Percentiles rank a stretch among this genome's conserved stretches.
These are phyloP conservation scores for Pugionium cornutum DNA, from an alignment of 345 rosid genomes.

Conservation along the genomic window DNA sequence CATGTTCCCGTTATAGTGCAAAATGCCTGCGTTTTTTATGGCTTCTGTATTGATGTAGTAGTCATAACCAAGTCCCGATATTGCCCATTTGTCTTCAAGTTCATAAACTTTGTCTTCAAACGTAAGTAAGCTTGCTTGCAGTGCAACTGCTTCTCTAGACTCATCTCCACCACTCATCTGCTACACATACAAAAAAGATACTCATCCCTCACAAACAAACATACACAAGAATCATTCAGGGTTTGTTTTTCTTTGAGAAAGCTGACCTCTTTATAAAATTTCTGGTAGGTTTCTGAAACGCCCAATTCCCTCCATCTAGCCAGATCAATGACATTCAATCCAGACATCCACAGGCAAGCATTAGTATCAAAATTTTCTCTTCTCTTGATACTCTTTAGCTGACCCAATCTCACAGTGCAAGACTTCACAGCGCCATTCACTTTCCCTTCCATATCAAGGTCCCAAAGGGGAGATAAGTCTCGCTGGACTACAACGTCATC, in stretches of 20 bases:
- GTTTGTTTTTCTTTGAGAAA: neutral
- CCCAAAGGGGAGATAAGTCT: conserved; percentile 80
- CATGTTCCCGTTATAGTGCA: conserved; percentile 96
- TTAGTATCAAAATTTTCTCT: conserved; percentile 44
- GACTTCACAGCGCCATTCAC: conserved; percentile 71
- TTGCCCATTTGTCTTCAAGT: conserved; percentile 63
- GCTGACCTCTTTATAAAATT: conserved; percentile 62
- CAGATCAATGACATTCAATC: conserved; percentile 82
- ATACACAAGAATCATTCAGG: neutral
- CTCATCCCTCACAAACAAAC: conserved; percentile 3
- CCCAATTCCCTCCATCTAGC: conserved; percentile 68
- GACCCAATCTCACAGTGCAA: conserved; percentile 72
- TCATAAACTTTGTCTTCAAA: conserved; percentile 67
- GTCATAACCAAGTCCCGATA: conserved; percentile 87
- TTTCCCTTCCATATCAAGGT: conserved; percentile 74
- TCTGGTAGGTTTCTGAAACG: conserved; percentile 58
- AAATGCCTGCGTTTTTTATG: conserved; percentile 62
- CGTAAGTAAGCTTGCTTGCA: conserved; percentile 75
- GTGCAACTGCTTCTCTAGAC: conserved; percentile 52
- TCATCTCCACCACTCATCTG: conserved; percentile 50
- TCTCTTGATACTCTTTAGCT: conserved; percentile 55
- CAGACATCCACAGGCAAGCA: conserved; percentile 91
- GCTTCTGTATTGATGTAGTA: conserved; percentile 47
- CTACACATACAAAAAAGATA: conserved; percentile 22
- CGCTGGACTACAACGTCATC: conserved; percentile 89